phyloP scores from a whole-genome alignment of 2,329 filamentous ascomycete genomes.

The Claviceps sp. region DNA sequence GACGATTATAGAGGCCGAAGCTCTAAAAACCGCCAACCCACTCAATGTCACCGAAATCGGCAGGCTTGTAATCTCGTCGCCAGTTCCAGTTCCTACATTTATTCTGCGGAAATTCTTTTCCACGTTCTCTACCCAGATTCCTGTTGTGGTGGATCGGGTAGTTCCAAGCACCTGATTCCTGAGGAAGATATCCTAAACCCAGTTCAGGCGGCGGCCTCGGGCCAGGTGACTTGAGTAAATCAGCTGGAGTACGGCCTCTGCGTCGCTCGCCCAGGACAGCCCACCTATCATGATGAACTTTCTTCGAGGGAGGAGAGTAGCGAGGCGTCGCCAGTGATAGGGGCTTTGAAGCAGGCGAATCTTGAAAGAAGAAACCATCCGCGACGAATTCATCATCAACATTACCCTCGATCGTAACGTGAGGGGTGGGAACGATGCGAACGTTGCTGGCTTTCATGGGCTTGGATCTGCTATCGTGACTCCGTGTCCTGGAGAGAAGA shows the following conservation, averaged over 20 bases:
- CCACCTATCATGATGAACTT: conserved; percentile 66
- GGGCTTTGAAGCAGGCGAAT: conserved; percentile 32
- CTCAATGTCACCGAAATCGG: conserved; percentile 69
- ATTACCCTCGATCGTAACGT: conserved; percentile 29
- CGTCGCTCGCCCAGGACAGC: conserved; percentile 73
- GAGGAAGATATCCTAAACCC: conserved; percentile 34
- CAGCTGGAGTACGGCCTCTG: conserved; percentile 45
- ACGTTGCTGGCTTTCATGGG: conserved; percentile 10
- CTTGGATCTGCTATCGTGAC: conserved; percentile 51
- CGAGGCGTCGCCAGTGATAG: conserved; percentile 29
- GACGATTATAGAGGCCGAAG: conserved; percentile 30
- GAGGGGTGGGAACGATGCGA: conserved; percentile 11
- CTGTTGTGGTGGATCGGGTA: conserved; percentile 25
- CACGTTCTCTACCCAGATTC: conserved; percentile 29
- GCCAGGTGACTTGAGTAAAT: conserved; percentile 36
- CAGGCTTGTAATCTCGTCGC: conserved; percentile 43
- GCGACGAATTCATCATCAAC: conserved; percentile 53
- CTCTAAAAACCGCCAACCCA: conserved; percentile 87
- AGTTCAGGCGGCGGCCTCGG: conserved; percentile 34
- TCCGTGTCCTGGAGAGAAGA: conserved; percentile 66
- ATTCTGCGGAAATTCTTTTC: conserved; percentile 41
- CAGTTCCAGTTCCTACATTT: conserved; percentile 48
- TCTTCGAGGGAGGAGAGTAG: conserved; percentile 56
- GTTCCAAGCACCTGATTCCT: conserved; percentile 36
- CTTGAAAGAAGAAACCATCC: conserved; percentile 63